Evolutionary conservation across 495 filamentous ascomycete genomes (phyloP), one percentile per base, ranked within the genome.

Genomic region (Cudoniella acicularis): DNA sequence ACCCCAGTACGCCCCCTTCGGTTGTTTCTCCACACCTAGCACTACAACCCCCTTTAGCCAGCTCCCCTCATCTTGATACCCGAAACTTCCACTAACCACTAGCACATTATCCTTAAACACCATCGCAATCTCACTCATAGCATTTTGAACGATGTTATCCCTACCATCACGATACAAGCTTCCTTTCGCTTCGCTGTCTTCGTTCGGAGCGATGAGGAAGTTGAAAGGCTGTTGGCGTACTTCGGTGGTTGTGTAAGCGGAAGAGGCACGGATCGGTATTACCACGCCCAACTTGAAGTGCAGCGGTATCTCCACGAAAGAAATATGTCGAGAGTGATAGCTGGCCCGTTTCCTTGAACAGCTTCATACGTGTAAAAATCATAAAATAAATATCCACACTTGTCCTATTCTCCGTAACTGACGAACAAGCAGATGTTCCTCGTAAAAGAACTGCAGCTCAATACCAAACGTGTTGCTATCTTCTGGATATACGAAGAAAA

Each of bases 151-250:
- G 52, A 87, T 26, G 16, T 78, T 83, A 54, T 81, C 77, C 21
- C 93, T 93, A 64, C 97, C 93, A 66, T 97, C 93, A 49, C 93
- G 74, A 65, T 97, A 98, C 30, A 98, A 72, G 1, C 81, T 81
- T 21, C 93, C 93, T 52, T 88, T 83, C 0, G 92, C 91, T 54
- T 83, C 79, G 47, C 84, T 84, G 27, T 84, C 76, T 64, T 82
- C 80, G 63, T 82, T 75, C 13, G 95, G 73, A 1, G 85, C 81
- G 2, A 96, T 76, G 25, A 97, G 82, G 9, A 94, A 96, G 71
- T 94, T 94, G 10, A 92, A 90, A 66, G 96, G 92, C 72, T 82
- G 91, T 65, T 81, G 86, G 90, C 96, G 96, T 8, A 96, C 75
- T 9, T 86, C 86, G 51, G 84, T 87, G 60, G 88, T 93, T 51